Percentiles rank a stretch among this genome's conserved stretches.
Conservation (phyloP, 148 eudicot genomes). For the Amaranthus hypochondriacus region DNA sequence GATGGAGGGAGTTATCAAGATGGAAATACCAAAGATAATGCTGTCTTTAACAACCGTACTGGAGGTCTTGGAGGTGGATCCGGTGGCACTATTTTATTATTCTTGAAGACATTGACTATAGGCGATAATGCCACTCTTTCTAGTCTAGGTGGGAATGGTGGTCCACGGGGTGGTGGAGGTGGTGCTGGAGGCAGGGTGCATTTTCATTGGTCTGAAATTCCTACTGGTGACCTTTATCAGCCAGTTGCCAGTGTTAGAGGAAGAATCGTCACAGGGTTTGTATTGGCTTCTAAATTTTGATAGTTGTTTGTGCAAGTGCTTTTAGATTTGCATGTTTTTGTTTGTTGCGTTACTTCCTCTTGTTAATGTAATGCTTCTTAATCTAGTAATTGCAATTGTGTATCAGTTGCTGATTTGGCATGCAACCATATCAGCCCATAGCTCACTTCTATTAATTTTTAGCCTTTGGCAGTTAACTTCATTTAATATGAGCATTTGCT, state of each 20-base stretch:
- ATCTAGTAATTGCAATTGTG: background rate
- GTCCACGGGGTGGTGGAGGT: conserved; percentile 83
- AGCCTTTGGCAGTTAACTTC: background rate
- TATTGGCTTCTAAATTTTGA: conserved; percentile 16
- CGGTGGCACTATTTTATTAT: conserved; percentile 89
- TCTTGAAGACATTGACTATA: conserved; percentile 45
- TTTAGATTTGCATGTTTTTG: background rate
- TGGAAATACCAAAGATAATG: conserved; percentile 17
- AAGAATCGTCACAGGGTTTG: conserved; percentile 63
- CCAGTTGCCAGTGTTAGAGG: conserved; percentile 79
- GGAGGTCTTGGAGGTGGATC: conserved; percentile 86
- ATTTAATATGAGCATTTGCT: background rate
- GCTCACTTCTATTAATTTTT: background rate
- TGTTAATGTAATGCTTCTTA: background rate
- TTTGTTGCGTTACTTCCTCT: background rate
- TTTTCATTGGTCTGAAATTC: conserved; percentile 88
- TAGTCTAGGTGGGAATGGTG: conserved; percentile 77
- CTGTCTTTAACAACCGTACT: conserved; percentile 18
- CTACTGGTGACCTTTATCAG: conserved; percentile 91
- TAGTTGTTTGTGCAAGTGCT: background rate
- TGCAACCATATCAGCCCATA: background rate
- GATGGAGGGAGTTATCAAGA: conserved; percentile 71
- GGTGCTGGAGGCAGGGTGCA: conserved; percentile 96
- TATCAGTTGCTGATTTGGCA: background rate
- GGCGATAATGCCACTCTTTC: conserved; percentile 58